Evolutionary conservation across 306 rosid genomes (phyloP).

Genomic region (Malus sieversii): DNA sequence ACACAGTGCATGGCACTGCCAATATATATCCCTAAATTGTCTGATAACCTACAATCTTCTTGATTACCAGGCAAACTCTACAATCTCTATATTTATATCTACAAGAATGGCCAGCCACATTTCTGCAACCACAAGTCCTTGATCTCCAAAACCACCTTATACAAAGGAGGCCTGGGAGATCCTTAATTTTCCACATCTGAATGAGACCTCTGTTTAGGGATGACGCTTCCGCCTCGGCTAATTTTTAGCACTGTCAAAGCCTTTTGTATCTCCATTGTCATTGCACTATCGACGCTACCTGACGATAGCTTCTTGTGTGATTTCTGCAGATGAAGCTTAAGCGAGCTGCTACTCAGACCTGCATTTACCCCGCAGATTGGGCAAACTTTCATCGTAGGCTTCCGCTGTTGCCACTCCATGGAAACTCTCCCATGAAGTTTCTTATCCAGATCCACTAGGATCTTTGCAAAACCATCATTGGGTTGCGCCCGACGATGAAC

Average conservation of each 20-base stretch:
- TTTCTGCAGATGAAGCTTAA: constrained; percentile 84
- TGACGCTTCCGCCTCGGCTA: constrained; percentile 57
- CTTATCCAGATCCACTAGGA: constrained; percentile 48
- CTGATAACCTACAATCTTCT: background rate
- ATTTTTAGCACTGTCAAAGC: constrained; percentile 63
- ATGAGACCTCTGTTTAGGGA: constrained; percentile 55
- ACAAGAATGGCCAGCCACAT: background rate
- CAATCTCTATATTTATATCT: background rate
- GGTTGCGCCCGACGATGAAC: constrained; percentile 94
- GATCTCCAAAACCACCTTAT: background rate
- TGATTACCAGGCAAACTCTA: background rate
- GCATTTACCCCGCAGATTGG: constrained; percentile 90
- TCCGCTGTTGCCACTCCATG: constrained; percentile 89
- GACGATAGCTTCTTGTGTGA: constrained; percentile 82
- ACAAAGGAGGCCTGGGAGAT: background rate
- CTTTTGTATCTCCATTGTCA: constrained; percentile 85
- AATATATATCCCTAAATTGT: background rate
- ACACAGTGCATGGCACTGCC: too few species aligned
- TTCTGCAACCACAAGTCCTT: background rate
- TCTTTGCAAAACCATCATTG: constrained; percentile 80
- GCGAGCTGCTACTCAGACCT: constrained; percentile 93
- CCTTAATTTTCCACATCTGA: constrained; percentile 31
- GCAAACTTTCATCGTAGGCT: constrained; percentile 77
- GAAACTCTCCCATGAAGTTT: constrained; percentile 70
- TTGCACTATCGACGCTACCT: constrained; percentile 91